Percentiles rank a stretch among this genome's conserved stretches.
phyloP scores from a whole-genome alignment of 495 filamentous ascomycete species.

The Hyaloscypha variabilis region DNA sequence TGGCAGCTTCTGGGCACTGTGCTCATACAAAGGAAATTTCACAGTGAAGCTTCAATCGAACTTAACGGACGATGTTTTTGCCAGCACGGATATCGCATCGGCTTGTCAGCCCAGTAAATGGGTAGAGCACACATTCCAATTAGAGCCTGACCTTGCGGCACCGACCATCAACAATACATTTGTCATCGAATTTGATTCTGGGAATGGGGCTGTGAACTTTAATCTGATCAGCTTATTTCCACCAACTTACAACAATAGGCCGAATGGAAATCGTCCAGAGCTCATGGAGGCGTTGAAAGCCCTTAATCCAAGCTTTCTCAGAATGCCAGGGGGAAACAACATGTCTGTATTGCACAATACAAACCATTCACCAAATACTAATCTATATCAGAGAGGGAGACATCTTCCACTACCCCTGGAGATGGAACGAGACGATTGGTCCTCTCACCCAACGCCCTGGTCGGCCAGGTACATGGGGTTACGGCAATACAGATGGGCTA shows the following conservation, averaged over 20 bases:
- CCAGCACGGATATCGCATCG: constrained; percentile 40
- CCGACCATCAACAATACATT: constrained; percentile 50
- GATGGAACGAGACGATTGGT: constrained; percentile 61
- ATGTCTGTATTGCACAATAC: constrained; percentile 23
- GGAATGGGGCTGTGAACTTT: constrained; percentile 47
- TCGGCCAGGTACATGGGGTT: constrained; percentile 51
- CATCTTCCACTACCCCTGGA: constrained; percentile 44
- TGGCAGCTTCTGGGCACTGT: constrained; percentile 50
- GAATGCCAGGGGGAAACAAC: constrained; percentile 59
- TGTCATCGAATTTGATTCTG: constrained; percentile 47
- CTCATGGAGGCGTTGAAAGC: constrained; percentile 47
- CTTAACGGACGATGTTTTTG: constrained; percentile 38
- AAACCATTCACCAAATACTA: constrained; percentile 3
- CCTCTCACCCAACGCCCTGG: constrained; percentile 53
- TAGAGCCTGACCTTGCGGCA: constrained; percentile 43
- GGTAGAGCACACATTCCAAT: constrained; percentile 39
- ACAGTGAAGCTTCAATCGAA: constrained; percentile 38
- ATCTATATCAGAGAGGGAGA: constrained; percentile 38
- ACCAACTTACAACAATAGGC: constrained; percentile 51
- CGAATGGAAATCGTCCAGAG: constrained; percentile 54
- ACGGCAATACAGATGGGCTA: constrained; percentile 55
- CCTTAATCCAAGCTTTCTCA: constrained; percentile 49
- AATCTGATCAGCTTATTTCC: constrained; percentile 57
- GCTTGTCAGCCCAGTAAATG: constrained; percentile 35
- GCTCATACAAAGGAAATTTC: constrained; percentile 36